phyloP scores from a whole-genome alignment of 2,329 filamentous ascomycete species.

The Sphaerostilbella broomeana region DNA sequence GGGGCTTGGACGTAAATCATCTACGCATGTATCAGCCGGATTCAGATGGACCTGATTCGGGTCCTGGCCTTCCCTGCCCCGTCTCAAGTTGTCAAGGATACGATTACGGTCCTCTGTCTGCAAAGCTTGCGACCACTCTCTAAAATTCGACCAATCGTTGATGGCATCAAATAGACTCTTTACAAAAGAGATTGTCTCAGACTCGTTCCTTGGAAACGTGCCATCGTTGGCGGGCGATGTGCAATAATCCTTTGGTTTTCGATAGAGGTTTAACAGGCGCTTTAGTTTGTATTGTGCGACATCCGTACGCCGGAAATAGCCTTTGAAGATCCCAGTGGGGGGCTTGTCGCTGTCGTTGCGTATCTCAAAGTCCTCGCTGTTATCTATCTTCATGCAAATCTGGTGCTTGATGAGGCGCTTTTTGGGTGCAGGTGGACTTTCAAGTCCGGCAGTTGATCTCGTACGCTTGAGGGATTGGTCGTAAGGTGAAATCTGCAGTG shows the following conservation, averaged over 20 bases:
- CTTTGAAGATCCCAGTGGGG: conserved; percentile 8
- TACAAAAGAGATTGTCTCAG: conserved; percentile 12
- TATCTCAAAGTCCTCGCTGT: conserved; percentile 11
- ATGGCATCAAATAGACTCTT: conserved; percentile 19
- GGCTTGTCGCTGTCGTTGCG: conserved; percentile 6
- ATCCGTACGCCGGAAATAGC: conserved; percentile 6
- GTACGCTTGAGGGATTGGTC: conserved; percentile 2
- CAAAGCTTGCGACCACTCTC: conserved; percentile 20
- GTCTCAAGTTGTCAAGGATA: conserved; percentile 9
- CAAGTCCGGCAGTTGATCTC: not conserved
- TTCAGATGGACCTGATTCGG: not conserved
- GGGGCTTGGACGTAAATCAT: conserved; percentile 13
- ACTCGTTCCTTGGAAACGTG: conserved; percentile 14
- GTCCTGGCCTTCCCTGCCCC: not conserved
- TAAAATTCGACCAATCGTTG: conserved; percentile 19
- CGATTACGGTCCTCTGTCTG: conserved; percentile 7
- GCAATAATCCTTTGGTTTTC: conserved; percentile 14
- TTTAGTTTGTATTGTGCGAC: conserved; percentile 10
- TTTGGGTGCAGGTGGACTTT: conserved; percentile 8
- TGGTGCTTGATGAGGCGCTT: conserved; percentile 12
- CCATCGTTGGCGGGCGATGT: conserved; percentile 14
- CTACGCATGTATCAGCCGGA: not conserved
- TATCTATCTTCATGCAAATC: conserved; percentile 11
- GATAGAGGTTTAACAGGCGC: conserved; percentile 12
- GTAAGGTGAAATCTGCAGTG: no score